Conservation (phyloP, 73 alveolate species). For the Paramecium caudatum region DNA sequence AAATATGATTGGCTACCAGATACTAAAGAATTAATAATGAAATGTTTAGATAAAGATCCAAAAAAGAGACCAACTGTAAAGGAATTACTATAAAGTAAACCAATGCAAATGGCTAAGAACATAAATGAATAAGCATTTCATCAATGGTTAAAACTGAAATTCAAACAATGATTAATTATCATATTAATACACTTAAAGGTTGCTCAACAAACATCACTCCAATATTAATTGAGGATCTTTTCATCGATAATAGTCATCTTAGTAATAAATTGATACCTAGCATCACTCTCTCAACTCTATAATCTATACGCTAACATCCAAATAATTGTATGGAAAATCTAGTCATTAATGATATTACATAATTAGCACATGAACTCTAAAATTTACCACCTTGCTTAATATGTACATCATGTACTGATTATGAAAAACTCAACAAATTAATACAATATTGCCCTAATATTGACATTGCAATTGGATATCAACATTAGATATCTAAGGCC, state of each 20-base stretch:
- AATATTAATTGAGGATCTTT: neutral
- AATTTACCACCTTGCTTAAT: neutral
- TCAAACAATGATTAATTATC: constrained; percentile 25
- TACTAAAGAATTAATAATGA: constrained; percentile 5
- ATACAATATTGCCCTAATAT: neutral
- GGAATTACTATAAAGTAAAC: constrained; percentile 32
- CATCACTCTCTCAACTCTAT: neutral
- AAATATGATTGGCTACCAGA: constrained; percentile 49
- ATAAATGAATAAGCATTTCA: constrained; percentile 56
- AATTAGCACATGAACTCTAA: constrained; percentile 19
- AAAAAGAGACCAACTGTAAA: constrained; percentile 36
- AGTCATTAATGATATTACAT: neutral
- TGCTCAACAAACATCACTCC: neutral
- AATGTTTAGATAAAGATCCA: constrained; percentile 49
- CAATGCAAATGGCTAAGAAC: constrained; percentile 55
- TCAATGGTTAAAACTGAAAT: constrained; percentile 7
- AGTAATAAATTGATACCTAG: neutral
- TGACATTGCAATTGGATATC: constrained; percentile 61
- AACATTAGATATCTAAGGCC: neutral
- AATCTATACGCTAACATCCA: neutral
- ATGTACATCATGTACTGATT: constrained; percentile 40
- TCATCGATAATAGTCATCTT: constrained; percentile 13
- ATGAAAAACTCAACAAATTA: constrained; percentile 17
- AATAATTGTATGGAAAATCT: neutral
- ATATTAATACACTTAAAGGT: constrained; percentile 8